Evolutionary conservation across 768 basidiomycete species (phyloP), one percentile per base, ranked within the genome.

Genomic region (Agaricus blazei): DNA sequence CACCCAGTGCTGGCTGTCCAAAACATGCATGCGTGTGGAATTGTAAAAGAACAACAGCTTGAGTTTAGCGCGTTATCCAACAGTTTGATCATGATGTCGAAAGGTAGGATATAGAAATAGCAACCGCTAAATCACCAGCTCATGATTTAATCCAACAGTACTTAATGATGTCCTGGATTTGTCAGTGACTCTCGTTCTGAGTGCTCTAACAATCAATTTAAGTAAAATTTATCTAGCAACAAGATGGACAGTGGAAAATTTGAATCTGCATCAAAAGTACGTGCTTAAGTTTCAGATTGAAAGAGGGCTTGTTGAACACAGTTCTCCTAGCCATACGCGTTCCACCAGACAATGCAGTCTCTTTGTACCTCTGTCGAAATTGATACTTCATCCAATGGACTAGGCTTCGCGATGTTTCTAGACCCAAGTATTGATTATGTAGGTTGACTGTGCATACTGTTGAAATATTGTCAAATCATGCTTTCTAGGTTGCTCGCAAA

Each of bases 161-260:
- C 72, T 90, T 36, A 90, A 90, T 56, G 89, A 90, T 64, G 85
- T 90, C 50, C 75, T 91, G 40, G 89, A 90, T 63, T 90, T 90
- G 83, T 88, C 66, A 64, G 84, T 70, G 8, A 29, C 24, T 52
- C 37, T n/a, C 61, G 48, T 46, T 38, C 12, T 12, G 49, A 19
- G 38, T 2, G 31, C 24, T 52, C 37, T 27, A 23, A 28, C 23
- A 19, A 34, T 19, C 9, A 7, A 14, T 19, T 15, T 24, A 37
- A 14, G 48, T 45, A 41, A 47, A 23, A 9, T 48, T 51, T 27
- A 48, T 19, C 51, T 37, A 87, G 88, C 67, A 88, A 90, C 72
- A 84, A 89, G 41, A 88, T 90, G 85, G 91, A 94, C 62, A 88
- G 87, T 54, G 90, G 90, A 3, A 81, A 84, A 51, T 96, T 97